These are phyloP conservation scores for Pseudogymnoascus sp. DNA, from an alignment of 2,329 filamentous ascomycete species.

Conservation along the genomic window DNA sequence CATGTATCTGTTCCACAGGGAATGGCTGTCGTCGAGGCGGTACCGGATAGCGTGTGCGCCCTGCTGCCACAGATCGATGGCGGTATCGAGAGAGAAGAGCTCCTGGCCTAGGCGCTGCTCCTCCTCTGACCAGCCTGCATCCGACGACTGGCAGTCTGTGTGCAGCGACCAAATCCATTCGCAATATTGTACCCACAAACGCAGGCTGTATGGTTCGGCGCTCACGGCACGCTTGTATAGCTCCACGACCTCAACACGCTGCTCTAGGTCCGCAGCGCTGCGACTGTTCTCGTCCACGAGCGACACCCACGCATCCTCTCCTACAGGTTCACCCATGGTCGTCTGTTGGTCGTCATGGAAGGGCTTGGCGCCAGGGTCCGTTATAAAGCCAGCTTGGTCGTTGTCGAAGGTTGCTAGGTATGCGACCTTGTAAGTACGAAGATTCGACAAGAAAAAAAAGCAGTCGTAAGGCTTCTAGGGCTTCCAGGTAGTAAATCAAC, in stretches of 20 bases:
- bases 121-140: constrained; percentile 53
- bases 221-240: constrained; percentile 60
- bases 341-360: constrained; percentile 9
- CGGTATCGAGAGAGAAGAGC: constrained; percentile 59
- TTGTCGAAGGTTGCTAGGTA: background rate
- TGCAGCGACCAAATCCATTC: constrained; percentile 70
- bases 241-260: constrained; percentile 62
- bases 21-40: constrained; percentile 67
- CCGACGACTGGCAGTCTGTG: constrained; percentile 50
- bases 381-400: constrained; percentile 5
- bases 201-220: constrained; percentile 65
- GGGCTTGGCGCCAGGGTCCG: constrained; percentile 7
- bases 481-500: constrained; percentile 7
- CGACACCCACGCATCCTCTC: constrained; percentile 70
- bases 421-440: background rate
- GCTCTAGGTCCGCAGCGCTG: constrained; percentile 53
- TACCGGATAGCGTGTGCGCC: constrained; percentile 65
- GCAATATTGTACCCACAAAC: constrained; percentile 69
- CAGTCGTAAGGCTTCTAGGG: constrained; percentile 1
- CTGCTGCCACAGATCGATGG: constrained; percentile 62
- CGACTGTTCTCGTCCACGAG: constrained; percentile 65
- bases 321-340: constrained; percentile 45
- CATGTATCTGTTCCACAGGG: constrained; percentile 73
- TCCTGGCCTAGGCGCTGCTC: constrained; percentile 62
- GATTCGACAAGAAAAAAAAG: background rate